These are phyloP conservation scores for Trichoderma arundinaceum DNA, from an alignment of 2,329 filamentous ascomycete species.

Conservation along the genomic window DNA sequence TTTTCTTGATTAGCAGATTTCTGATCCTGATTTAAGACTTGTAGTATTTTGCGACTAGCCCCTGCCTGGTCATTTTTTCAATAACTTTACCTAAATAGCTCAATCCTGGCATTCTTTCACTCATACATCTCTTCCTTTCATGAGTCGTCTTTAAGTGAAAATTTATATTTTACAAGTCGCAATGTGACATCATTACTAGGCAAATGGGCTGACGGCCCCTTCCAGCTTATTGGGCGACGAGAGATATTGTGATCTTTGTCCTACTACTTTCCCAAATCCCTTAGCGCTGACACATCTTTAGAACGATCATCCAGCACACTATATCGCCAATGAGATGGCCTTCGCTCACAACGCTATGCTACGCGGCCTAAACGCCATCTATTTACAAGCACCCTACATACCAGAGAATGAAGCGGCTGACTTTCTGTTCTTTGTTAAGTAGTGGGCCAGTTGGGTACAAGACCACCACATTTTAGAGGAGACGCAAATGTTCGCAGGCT, in stretches of 20 bases:
- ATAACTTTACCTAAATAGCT: no score
- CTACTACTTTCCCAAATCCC: no score
- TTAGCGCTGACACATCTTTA: background rate
- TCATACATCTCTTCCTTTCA: background rate
- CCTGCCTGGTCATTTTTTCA: background rate
- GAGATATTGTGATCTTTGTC: background rate
- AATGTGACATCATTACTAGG: background rate
- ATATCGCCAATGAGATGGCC: background rate
- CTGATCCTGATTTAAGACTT: no score
- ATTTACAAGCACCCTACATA: background rate
- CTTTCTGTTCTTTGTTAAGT: background rate
- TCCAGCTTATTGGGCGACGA: background rate
- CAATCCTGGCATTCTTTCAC: background rate
- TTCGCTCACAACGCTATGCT: slow-evolving; percentile 1
- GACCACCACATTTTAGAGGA: background rate
- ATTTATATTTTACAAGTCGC: background rate
- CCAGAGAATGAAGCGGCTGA: background rate
- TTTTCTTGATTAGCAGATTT: no score
- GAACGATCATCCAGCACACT: background rate
- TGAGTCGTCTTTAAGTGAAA: no score
- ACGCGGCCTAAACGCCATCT: background rate
- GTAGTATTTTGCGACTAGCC: no score
- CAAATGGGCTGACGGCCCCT: slow-evolving; percentile 2
- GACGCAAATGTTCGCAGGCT: background rate
- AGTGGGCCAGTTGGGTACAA: background rate